These are phyloP conservation scores for Viridothelium virens DNA, from an alignment of 495 filamentous ascomycete species.

Conservation along the genomic window DNA sequence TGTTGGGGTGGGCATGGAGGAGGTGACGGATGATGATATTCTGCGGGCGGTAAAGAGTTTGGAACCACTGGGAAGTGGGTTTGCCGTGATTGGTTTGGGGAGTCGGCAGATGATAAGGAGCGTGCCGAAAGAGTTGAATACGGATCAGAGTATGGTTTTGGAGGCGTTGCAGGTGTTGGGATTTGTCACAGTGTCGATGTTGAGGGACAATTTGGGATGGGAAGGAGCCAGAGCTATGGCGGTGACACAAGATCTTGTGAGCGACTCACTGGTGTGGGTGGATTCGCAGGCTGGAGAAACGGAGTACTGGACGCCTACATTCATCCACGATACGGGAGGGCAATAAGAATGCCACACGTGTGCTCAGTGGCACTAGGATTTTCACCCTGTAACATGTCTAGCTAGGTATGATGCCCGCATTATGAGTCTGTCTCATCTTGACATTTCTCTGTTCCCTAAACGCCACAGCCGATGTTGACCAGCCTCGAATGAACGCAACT, in stretches of 20 bases:
- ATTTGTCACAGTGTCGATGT: constrained; percentile 84
- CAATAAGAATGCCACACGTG: background rate
- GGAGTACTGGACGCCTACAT: constrained; percentile 90
- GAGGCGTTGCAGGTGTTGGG: constrained; percentile 81
- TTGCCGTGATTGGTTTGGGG: constrained; percentile 73
- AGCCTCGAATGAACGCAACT: too few relatives aligned
- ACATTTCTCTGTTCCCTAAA: background rate
- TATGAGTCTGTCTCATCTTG: background rate
- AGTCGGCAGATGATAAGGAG: constrained; percentile 81
- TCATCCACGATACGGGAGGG: constrained; percentile 39
- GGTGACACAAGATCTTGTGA: constrained; percentile 82
- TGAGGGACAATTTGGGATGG: constrained; percentile 86
- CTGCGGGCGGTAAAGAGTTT: constrained; percentile 81
- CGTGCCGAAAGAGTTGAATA: constrained; percentile 92
- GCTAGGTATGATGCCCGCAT: background rate
- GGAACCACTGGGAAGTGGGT: constrained; percentile 78
- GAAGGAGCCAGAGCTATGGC: constrained; percentile 76
- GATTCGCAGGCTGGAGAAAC: constrained; percentile 78
- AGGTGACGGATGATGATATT: constrained; percentile 77
- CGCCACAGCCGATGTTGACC: background rate
- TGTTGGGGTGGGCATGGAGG: constrained; percentile 64
- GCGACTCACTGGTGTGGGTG: constrained; percentile 89
- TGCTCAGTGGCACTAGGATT: background rate
- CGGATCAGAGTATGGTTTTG: constrained; percentile 83
- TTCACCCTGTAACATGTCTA: too few relatives aligned